Base-by-base conservation (phyloP, 2,329 filamentous ascomycete genomes). In the Colletotrichum noveboracense region DNA sequence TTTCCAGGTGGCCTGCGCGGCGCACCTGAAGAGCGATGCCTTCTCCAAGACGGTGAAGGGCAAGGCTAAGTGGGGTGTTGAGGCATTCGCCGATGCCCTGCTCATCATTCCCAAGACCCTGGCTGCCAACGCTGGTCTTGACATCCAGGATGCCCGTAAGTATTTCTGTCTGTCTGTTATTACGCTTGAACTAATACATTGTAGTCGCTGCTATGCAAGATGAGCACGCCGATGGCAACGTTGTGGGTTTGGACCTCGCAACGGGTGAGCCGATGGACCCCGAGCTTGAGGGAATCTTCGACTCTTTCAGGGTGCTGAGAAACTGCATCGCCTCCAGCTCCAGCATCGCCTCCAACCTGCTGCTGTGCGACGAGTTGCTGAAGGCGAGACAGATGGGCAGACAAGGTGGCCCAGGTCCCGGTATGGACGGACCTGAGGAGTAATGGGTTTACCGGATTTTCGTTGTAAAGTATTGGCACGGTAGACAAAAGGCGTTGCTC, bases 31-130 rank as follows among this genome's bases (percentile, higher is more conserved):
- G 84, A 96, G 95, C 78, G 95, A 98, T 81, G 91, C 91, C 21
- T 98, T 98, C 88, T 90, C 90, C 80, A 97, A 95, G 89, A 94
- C 94, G 34, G 94, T 98, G 83, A 99, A 98, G 90, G 97, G 97
- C 81, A 99, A 99, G 90, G 95, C 96, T 55, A 98, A 98, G 88
- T 98, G 93, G 90, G 97, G 97, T 84, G 96, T 99, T 9, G 92
- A 94, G 79, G 97, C 97, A 9, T 99, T 99, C 84, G 95, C 97
- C 9, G 96, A 99, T 86, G 96, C 97, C 69, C 90, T 99, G 61
- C 90, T 99, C 77, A 90, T 99, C 81, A 98, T 99, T 82, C 97
- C 97, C 81, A 99, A 99, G 91, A 98, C 96, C 3, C 90, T 99
- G 78, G 97, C 97, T 61, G 96, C 96, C 79, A 99, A 99, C 83